Conservation (phyloP, 2,329 filamentous ascomycete genomes). For the Geosmithia morbida region DNA sequence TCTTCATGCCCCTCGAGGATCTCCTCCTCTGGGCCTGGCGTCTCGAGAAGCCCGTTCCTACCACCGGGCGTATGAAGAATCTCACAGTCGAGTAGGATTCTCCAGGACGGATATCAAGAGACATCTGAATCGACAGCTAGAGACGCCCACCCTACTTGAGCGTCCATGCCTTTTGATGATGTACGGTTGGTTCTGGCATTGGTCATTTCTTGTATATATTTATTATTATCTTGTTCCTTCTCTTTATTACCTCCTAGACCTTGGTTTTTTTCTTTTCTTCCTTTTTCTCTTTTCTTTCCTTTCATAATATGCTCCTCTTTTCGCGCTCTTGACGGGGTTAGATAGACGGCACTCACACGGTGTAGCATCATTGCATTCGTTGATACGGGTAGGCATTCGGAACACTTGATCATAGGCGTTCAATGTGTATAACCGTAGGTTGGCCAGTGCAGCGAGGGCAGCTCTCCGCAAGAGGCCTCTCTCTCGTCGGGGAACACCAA, state of each 20-base stretch:
- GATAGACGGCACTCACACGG: no score
- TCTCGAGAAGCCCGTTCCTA: constrained; percentile 48
- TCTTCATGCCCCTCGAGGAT: constrained; percentile 48
- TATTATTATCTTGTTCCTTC: not conserved
- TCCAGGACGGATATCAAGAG: not conserved
- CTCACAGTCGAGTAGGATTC: constrained; percentile 3
- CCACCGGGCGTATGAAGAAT: constrained; percentile 16
- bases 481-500: not conserved
- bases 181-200: not conserved
- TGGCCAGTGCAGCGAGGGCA: not conserved
- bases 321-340: no score
- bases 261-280: not conserved
- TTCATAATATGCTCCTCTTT: no score
- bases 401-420: no score
- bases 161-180: not conserved
- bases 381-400: no score
- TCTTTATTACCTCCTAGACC: not conserved
- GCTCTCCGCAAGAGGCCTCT: not conserved
- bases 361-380: no score
- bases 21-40: constrained; percentile 46
- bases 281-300: no score
- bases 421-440: no score
- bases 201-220: not conserved
- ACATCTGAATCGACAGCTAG: no score
- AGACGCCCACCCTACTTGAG: no score